A percentile compares a stretch with the other conserved stretches of the same genome.
Conservation (phyloP, 208 protist genomes). For the Trypanosoma scelopori region DNA sequence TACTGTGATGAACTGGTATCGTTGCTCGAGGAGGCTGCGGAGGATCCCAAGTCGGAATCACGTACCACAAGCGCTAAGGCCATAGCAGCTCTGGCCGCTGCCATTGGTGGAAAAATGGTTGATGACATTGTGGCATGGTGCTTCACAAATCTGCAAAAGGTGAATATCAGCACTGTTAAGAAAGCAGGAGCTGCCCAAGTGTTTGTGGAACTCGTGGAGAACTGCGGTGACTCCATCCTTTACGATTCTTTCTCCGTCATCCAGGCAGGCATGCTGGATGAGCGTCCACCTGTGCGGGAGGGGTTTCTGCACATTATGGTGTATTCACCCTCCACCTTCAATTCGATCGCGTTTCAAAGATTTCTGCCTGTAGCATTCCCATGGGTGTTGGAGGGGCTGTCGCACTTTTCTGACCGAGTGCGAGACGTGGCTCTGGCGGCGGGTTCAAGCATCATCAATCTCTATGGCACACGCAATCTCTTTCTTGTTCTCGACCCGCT, state of each 20-base stretch:
- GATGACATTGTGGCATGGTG: constrained; percentile 80
- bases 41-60: constrained; percentile 83
- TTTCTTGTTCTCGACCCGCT: constrained; percentile 81
- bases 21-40: constrained; percentile 81
- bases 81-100: constrained; percentile 66
- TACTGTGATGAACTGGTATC: constrained; percentile 86
- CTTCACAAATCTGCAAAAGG: constrained; percentile 71
- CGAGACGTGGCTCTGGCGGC: constrained; percentile 85
- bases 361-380: constrained; percentile 84
- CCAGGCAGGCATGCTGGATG: constrained; percentile 73
- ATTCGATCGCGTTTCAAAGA: constrained; percentile 59
- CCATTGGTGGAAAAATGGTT: constrained; percentile 66
- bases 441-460: constrained; percentile 88
- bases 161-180: constrained; percentile 74
- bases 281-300: constrained; percentile 83
- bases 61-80: constrained; percentile 90
- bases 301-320: constrained; percentile 93
- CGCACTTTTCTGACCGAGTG: constrained; percentile 90
- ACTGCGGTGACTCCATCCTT: constrained; percentile 71
- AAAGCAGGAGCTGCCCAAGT: constrained; percentile 91
- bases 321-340: constrained; percentile 86
- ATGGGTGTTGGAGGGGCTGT: constrained; percentile 89
- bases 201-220: constrained; percentile 84
- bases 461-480: constrained; percentile 87
- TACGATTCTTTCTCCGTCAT: constrained; percentile 66